A percentile compares a stretch with the other conserved stretches of the same genome.
Conservation (phyloP, 805 yeast genomes). For the Lipomyces yamanashiensis region DNA sequence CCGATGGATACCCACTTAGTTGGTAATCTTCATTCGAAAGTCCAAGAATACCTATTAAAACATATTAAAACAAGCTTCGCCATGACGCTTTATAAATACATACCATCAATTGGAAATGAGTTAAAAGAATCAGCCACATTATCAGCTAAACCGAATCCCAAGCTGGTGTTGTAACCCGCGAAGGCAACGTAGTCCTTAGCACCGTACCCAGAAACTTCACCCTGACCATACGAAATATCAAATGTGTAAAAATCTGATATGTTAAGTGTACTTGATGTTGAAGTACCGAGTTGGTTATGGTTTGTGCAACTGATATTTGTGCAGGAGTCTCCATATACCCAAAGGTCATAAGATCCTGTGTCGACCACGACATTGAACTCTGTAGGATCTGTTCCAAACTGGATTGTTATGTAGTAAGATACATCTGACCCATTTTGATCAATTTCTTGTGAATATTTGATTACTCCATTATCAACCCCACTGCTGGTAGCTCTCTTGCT, state of each 20-base stretch:
- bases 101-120: constrained; percentile 56
- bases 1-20: constrained; percentile 41
- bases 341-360: constrained; percentile 67
- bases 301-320: constrained; percentile 52
- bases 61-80: neutral
- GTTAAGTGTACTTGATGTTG: constrained; percentile 29
- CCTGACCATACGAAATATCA: constrained; percentile 58
- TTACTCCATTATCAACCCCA: neutral
- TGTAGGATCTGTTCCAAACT: constrained; percentile 37
- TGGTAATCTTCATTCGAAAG: constrained; percentile 55
- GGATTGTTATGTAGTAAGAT: constrained; percentile 40
- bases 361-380: constrained; percentile 61
- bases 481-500: neutral
- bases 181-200: constrained; percentile 48
- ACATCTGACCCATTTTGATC: constrained; percentile 41
- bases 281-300: constrained; percentile 31
- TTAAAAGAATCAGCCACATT: constrained; percentile 59
- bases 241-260: constrained; percentile 45
- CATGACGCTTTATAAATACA: neutral
- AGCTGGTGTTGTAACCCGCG: constrained; percentile 46
- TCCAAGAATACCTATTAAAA: constrained; percentile 55
- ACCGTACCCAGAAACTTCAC: constrained; percentile 57
- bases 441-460: constrained; percentile 24
- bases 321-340: constrained; percentile 65
- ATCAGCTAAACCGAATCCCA: constrained; percentile 59